Conservation (phyloP, 202 grass and related monocot genomes). For the Miscanthus sacchariflorus region DNA sequence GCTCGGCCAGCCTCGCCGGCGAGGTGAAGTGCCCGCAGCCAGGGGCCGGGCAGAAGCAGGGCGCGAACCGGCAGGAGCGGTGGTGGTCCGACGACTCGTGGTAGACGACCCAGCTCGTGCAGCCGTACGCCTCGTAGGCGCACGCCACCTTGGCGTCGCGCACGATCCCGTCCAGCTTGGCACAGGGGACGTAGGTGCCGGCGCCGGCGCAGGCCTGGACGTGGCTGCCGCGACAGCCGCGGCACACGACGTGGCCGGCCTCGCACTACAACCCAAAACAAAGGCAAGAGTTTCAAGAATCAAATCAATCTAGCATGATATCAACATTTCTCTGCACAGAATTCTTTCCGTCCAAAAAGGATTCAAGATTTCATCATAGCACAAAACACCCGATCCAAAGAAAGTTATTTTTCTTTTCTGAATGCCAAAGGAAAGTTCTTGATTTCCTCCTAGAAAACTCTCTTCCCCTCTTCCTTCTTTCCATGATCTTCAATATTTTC, state of each 20-base stretch:
- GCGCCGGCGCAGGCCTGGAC: not conserved
- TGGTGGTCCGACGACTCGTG: not conserved
- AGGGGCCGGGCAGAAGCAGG: slow-evolving; percentile 27
- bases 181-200: not conserved
- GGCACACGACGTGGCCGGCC: slow-evolving; percentile 26
- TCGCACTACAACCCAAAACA: slow-evolving; percentile 22
- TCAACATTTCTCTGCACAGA: no score
- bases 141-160: slow-evolving; percentile 11
- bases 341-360: no score
- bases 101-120: slow-evolving; percentile 30
- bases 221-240: slow-evolving; percentile 12
- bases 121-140: slow-evolving; percentile 8
- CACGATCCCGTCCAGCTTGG: not conserved
- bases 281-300: not conserved
- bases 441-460: no score
- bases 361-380: no score
- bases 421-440: no score
- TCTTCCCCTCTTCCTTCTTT: no score
- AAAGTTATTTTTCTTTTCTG: no score
- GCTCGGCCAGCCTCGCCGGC: slow-evolving; percentile 8
- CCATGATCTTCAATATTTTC: no score
- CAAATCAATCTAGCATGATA: no score
- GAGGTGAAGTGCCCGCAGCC: slow-evolving; percentile 1
- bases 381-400: no score
- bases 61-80: slow-evolving; percentile 7